Conservation (phyloP, 306 rosid species). For the Cicer arietinum region DNA sequence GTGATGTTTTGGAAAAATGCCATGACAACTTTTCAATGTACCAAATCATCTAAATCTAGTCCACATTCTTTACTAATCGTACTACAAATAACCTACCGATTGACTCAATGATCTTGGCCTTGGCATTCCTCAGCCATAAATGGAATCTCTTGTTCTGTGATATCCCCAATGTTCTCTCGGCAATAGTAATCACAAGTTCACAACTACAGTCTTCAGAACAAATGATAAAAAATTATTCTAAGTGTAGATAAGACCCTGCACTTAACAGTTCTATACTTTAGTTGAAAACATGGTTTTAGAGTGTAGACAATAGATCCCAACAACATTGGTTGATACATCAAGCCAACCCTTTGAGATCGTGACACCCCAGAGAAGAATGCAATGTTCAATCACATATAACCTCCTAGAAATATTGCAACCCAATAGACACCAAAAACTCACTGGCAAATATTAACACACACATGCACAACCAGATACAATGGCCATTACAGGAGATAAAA, state of each 20-base stretch:
- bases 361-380: background rate
- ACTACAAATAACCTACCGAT: background rate
- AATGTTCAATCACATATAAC: background rate
- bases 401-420: conserved; percentile 29
- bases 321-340: conserved; percentile 13
- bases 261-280: background rate
- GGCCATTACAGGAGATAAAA: conserved; percentile 30
- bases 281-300: conserved; percentile 12
- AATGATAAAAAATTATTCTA: background rate
- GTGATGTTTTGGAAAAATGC: conserved; percentile 34
- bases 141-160: background rate
- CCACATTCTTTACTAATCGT: background rate
- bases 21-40: conserved; percentile 18
- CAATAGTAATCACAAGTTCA: background rate
- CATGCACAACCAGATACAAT: conserved; percentile 23
- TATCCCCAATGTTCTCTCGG: background rate
- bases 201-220: background rate
- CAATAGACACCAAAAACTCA: conserved; percentile 5
- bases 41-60: conserved; percentile 33
- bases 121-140: conserved; percentile 4
- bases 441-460: background rate
- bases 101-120: conserved; percentile 1
- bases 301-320: conserved; percentile 4
- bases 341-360: background rate
- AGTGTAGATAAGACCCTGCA: background rate